These are phyloP conservation scores for Rhodotorula babjevae DNA, from an alignment of 768 basidiomycete species.

Conservation along the genomic window DNA sequence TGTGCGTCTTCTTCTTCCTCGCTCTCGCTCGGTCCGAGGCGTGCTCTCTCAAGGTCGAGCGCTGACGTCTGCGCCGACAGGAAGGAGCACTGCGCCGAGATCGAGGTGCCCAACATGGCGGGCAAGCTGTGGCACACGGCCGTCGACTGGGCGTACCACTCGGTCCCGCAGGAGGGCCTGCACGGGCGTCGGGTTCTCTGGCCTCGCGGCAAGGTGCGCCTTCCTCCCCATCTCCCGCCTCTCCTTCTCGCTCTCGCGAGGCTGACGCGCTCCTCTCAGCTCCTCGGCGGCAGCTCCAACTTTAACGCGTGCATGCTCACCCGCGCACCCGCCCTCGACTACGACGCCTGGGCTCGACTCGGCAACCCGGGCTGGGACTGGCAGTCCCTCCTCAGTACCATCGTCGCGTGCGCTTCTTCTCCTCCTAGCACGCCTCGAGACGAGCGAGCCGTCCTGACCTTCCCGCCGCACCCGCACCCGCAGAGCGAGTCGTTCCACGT, in stretches of 20 bases:
- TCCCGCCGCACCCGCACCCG: too few species aligned
- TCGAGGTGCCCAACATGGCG: constrained; percentile 12
- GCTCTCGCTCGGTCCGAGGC: neutral
- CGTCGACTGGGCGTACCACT: constrained; percentile 22
- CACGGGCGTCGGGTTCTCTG: neutral
- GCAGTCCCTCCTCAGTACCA: constrained; percentile 11
- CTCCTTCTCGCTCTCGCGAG: neutral
- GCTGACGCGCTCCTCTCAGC: neutral
- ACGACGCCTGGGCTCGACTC: constrained; percentile 14
- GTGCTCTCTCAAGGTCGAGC: too few species aligned
- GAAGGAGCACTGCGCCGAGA: neutral
- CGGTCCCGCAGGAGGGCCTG: neutral
- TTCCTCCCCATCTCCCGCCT: neutral
- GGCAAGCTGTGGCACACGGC: neutral
- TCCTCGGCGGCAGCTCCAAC: constrained; percentile 28
- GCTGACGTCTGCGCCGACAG: neutral
- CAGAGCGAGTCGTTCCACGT: constrained; percentile 11
- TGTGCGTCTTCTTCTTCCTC: neutral
- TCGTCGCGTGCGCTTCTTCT: neutral
- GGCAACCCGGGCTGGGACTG: constrained; percentile 27
- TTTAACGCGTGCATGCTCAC: constrained; percentile 21
- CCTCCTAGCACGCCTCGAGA: too few species aligned
- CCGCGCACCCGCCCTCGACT: neutral
- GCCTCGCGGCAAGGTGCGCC: constrained; percentile 9
- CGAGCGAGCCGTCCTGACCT: too few species aligned